Conservation (phyloP, 2,329 filamentous ascomycete genomes). For the Neoarthrinium moseri region DNA sequence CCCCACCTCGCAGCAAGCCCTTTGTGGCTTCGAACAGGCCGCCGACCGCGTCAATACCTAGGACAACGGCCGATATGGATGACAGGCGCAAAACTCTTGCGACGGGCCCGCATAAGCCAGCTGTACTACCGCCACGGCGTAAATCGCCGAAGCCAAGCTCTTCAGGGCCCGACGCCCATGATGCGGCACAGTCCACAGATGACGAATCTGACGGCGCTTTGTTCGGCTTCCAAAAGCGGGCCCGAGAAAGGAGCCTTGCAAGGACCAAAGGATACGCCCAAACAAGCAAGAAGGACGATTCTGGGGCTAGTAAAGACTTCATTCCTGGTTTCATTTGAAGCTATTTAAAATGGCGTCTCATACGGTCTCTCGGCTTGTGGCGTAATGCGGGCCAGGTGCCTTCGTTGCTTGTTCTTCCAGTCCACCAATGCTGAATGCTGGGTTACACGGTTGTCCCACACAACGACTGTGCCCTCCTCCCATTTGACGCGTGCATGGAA, state of each 20-base stretch:
- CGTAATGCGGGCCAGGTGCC: slow-evolving; percentile 79
- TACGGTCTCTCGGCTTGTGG: slow-evolving; percentile 77
- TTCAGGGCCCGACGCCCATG: neutral
- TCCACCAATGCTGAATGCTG: slow-evolving; percentile 78
- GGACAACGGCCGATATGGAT: too few species aligned
- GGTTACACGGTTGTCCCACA: slow-evolving; percentile 84
- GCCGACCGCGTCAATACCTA: neutral
- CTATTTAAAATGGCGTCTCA: slow-evolving; percentile 59
- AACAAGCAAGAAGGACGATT: neutral
- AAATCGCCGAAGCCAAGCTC: neutral
- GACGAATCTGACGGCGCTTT: slow-evolving; percentile 9
- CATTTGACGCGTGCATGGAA: slow-evolving; percentile 75
- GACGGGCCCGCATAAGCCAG: too few species aligned
- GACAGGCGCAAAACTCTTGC: too few species aligned
- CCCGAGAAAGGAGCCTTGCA: neutral
- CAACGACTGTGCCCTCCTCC: slow-evolving; percentile 76
- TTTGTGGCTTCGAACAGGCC: neutral
- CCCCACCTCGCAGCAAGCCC: neutral
- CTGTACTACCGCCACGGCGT: too few species aligned
- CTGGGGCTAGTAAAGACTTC: neutral
- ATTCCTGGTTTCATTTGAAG: slow-evolving; percentile 7
- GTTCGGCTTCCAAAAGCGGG: slow-evolving; percentile 6
- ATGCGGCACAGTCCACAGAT: neutral
- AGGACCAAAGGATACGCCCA: neutral
- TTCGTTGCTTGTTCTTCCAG: slow-evolving; percentile 75